Base-by-base conservation (phyloP, 805 yeast species). In the Kodamaea kakaduensis region DNA sequence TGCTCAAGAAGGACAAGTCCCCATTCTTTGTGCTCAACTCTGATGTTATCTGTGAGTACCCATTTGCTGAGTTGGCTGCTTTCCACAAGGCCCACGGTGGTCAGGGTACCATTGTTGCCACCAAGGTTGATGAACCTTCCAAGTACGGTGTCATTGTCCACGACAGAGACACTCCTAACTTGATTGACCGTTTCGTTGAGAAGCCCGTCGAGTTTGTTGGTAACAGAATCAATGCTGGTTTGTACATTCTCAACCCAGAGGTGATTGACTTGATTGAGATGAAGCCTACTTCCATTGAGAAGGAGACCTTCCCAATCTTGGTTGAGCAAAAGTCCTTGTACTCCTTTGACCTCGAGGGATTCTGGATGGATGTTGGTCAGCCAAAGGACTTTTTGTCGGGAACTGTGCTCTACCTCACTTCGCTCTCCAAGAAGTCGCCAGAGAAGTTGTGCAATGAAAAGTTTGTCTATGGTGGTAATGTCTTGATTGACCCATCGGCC, bases 361-460 rank as follows among this genome's bases (percentile, higher is more conserved):
- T 81, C 85, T 93, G 99, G 99, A 93, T 93, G 98, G 99, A 93
- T 68, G 97, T 93, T 52, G 99, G 99, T 68, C 99, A 93, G 76
- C 99, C 99, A 77, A 93, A 90, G 79, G 99, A 93, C 71, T 93
- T 88, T 81, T 71, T 93, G 48, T 81, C 96, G 42, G 99, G 99
- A 67, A 86, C 97, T 56, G 80, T 88, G 52, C 73, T 90, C 47
- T 93, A 89, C 77, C 76, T 93, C 65, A 75, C 84, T 62, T 82
- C 97, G 38, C 71, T 88, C 59, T 66, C 90, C 54, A 84, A 84
- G 78, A 86, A 81, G 69, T 60, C 69, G 51, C 84, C 96, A 46
- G 75, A 75, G 52, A 60, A 69, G 50, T 78, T 89, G 60, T 76
- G 80, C 43, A 58, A 64, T 40, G 90, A 78, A 61, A 76, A 74